Base-by-base conservation (phyloP, 2,329 filamentous ascomycete species). In the Hypoxylon rubiginosum region DNA sequence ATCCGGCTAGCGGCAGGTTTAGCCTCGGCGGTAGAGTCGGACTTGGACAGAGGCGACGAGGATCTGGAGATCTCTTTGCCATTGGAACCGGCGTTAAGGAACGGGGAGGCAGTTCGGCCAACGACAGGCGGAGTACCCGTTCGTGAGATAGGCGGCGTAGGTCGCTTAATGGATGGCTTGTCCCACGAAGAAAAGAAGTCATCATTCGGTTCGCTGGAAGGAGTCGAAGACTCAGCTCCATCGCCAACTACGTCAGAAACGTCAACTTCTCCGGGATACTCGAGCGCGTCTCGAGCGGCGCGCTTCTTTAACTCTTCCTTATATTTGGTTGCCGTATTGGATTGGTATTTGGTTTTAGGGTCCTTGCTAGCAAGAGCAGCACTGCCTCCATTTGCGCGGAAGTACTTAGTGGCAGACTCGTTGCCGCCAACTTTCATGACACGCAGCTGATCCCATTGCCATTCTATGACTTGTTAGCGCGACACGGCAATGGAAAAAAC, bases 141-240 rank as follows among this genome's bases (percentile, higher is more conserved):
- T 76, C 96, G 91, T 39, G 95, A 97, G 46, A 96, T 88, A 15
- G 96, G 95, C 71, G 97, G 97, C 70, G 93, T 97, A 36, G 95
- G 95, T 73, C 94, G 90, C 86, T 98, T 99, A 82, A 99, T 97
- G 4, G 94, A 88, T 21, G 96, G 96, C 83, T 98, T 97, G 77
- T 98, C 96, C 96, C 95, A 99, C 0, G 94, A 97, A 9, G 95
- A 97, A 82, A 99, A 99, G 85, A 99, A 99, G 79, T 98, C 96
- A 76, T 97, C 94, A 19, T 91, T 90, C 21, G 88, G 85, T 72
- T 97, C 94, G 71, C 90, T 91, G 49, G 91, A 87, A n/a, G 94
- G 92, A 10, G 93, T 97, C 71, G 86, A 88, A 39, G 88, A 84
- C 71, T 93, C 90, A 52, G 86, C 83, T 24, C 82, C 83, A 56